A percentile compares a stretch with the other conserved stretches of the same genome.
phyloP scores from a whole-genome alignment of 2,329 filamentous ascomycete species.

The Fusarium sp. region DNA sequence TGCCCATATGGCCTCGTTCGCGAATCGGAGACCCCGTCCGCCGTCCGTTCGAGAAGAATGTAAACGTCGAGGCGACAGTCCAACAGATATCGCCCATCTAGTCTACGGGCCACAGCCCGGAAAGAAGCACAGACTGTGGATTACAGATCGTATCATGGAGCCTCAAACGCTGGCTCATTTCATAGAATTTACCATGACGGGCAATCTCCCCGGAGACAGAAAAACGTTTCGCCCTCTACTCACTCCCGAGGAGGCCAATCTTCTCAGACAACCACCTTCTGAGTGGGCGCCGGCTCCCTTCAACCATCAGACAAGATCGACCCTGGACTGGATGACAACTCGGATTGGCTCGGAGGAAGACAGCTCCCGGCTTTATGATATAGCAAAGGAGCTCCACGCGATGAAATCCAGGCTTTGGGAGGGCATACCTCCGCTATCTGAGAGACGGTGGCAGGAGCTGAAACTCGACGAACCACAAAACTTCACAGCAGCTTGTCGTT shows the following conservation, averaged over 20 bases:
- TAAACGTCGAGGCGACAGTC: slow-evolving; percentile 10
- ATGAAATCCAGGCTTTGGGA: slow-evolving; percentile 51
- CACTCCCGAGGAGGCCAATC: slow-evolving; percentile 8
- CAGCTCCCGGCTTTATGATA: slow-evolving; percentile 16
- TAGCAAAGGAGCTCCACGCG: slow-evolving; percentile 47
- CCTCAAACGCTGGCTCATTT: slow-evolving; percentile 42
- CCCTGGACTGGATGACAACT: slow-evolving; percentile 15
- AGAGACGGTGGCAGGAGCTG: slow-evolving; percentile 46
- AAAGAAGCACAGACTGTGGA: slow-evolving; percentile 31
- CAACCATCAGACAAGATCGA: slow-evolving; percentile 10
- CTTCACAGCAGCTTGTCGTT: slow-evolving; percentile 45
- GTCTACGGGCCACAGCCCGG: background rate
- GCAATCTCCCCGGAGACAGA: slow-evolving; percentile 19
- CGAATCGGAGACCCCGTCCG: slow-evolving; percentile 9
- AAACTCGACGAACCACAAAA: slow-evolving; percentile 39
- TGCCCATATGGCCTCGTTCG: slow-evolving; percentile 18
- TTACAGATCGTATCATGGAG: slow-evolving; percentile 43
- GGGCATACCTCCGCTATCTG: slow-evolving; percentile 46
- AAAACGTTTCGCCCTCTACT: slow-evolving; percentile 21
- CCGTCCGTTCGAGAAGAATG: background rate
- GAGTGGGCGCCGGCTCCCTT: slow-evolving; percentile 46
- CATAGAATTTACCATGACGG: slow-evolving; percentile 30
- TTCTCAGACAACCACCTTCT: slow-evolving; percentile 28
- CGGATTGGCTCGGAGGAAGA: slow-evolving; percentile 45
- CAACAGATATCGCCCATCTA: slow-evolving; percentile 2